Percentiles rank a stretch among this genome's conserved stretches.
These are phyloP conservation scores for Erodium moschatum DNA, from an alignment of 441 rosid species.

Conservation along the genomic window DNA sequence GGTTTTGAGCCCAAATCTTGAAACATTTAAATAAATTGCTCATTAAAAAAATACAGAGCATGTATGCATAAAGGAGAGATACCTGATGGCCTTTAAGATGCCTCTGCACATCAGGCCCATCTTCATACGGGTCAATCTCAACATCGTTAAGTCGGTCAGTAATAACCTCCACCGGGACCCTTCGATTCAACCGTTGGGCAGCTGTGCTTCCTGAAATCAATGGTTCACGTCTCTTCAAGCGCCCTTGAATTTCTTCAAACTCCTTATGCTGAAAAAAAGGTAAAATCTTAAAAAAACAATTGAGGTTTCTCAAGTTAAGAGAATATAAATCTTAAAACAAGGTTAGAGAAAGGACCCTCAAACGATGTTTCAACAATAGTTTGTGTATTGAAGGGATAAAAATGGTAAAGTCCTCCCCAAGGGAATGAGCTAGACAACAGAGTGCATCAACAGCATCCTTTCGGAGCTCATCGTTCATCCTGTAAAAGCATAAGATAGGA, in stretches of 20 bases:
- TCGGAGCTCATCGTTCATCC: slow-evolving; percentile 83
- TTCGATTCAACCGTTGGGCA: slow-evolving; percentile 70
- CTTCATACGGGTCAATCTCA: slow-evolving; percentile 85
- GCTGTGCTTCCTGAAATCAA: slow-evolving; percentile 70
- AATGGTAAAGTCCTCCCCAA: slow-evolving; percentile 95
- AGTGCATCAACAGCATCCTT: slow-evolving; percentile 97
- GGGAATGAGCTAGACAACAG: slow-evolving; percentile 97
- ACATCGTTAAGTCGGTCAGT: slow-evolving; percentile 75
- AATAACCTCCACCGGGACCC: slow-evolving; percentile 73
- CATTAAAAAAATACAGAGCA: slow-evolving; percentile 7
- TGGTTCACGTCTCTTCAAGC: slow-evolving; percentile 74
- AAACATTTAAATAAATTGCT: too few species aligned
- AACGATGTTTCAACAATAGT: slow-evolving; percentile 63
- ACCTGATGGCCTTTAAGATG: slow-evolving; percentile 70
- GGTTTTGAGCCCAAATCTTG: too few species aligned
- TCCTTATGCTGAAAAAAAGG: slow-evolving; percentile 74
- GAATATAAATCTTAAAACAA: slow-evolving; percentile 1
- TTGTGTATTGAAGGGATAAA: slow-evolving; percentile 93
- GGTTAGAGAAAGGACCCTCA: slow-evolving; percentile 42
- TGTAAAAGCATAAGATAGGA: slow-evolving; percentile 26
- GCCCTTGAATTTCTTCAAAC: slow-evolving; percentile 90
- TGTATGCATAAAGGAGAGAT: slow-evolving; percentile 12
- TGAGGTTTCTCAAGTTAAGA: slow-evolving; percentile 7
- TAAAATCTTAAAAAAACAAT: slow-evolving; percentile 16
- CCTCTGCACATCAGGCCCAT: slow-evolving; percentile 53